phyloP scores from a whole-genome alignment of 371 early-diverging fungal genomes.

The Lichtheimia ornata region DNA sequence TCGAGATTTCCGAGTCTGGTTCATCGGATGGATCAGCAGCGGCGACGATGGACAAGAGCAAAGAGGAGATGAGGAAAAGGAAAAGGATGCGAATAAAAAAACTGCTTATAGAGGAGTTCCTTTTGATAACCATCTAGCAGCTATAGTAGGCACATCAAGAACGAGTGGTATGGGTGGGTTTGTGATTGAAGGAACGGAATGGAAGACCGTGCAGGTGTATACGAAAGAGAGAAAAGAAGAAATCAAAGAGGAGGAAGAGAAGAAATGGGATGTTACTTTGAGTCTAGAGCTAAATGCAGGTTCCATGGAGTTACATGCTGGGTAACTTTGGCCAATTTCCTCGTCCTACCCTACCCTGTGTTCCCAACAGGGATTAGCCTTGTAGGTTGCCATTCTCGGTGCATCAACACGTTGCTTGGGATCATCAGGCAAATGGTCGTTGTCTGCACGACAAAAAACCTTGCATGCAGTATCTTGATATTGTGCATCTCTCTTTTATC shows the following conservation, averaged over 20 bases:
- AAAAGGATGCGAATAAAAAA: slow-evolving; percentile 12
- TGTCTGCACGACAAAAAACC: no score
- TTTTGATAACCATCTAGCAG: slow-evolving; percentile 17
- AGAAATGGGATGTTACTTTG: not conserved
- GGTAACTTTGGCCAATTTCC: slow-evolving; percentile 15
- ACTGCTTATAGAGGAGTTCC: slow-evolving; percentile 17
- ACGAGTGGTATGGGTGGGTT: slow-evolving; percentile 11
- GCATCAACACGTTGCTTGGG: no score
- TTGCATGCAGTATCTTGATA: no score
- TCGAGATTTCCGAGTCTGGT: not conserved
- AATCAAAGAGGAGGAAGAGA: slow-evolving; percentile 8
- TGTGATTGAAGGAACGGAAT: slow-evolving; percentile 15
- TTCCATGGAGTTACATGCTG: slow-evolving; percentile 8
- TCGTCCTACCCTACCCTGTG: slow-evolving; percentile 22
- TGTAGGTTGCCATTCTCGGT: slow-evolving; percentile 19
- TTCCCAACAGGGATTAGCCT: slow-evolving; percentile 9
- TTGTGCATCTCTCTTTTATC: no score
- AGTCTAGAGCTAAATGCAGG: slow-evolving; percentile 8
- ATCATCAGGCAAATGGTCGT: no score
- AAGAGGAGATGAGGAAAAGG: slow-evolving; percentile 15
- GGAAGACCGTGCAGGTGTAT: slow-evolving; percentile 1
- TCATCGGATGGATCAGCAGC: slow-evolving; percentile 10
- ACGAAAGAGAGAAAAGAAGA: slow-evolving; percentile 4
- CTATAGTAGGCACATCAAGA: slow-evolving; percentile 12
- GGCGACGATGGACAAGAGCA: slow-evolving; percentile 13